Evolutionary conservation across 2,329 filamentous ascomycete species (phyloP), one percentile per base, ranked within the genome.

Genomic region (Neonectria sp.): DNA sequence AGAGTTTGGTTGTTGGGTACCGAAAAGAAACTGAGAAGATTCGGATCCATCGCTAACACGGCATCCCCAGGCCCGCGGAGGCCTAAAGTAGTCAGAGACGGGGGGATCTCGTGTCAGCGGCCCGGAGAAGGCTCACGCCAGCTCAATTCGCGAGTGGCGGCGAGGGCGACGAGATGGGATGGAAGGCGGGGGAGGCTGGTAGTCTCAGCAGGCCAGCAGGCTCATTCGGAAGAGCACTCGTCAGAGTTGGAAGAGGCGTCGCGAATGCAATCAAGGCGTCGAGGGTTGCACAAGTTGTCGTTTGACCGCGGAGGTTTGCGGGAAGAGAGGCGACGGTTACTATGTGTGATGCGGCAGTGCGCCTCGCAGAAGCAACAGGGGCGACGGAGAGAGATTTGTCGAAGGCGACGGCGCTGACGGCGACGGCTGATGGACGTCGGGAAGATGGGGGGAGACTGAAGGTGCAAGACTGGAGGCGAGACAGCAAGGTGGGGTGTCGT

Each of bases 1-100:
- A 76, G 67, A 48, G 74, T 76, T 64, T 76, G 74, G 53, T 76
- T 76, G 62, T 76, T 76, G 31, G 74, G 74, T 48, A 76, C 74
- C 71, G 74, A 74, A 51, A 76, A 76, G 63, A 76, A 76, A 63
- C 74, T 76, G 46, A 76, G 74, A 29, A 76, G 71, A 71, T 76
- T 76, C 62, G 74, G 74, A 64, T 76, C 74, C 74, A 76, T 76
- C 71, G 72, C 71, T 74, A 76, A 74, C 73, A 75, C 73, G 73
- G 74, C 73, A 76, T 76, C 74, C 74, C 74, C 63, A 61, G 73
- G 71, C 74, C 74, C 68, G 55, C 52, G 43, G 43, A 73, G 74
- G 74, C 68, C 70, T 58, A 64, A 72, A 37, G 71, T 73, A 46
- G 73, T 71, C 66, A 43, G 45, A 55, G 51, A 69, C 63, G 58